Evolutionary conservation across 1,284 basidiomycete genomes (phyloP), one percentile per base, ranked within the genome.

Genomic region (Moesziomyces sp.): DNA sequence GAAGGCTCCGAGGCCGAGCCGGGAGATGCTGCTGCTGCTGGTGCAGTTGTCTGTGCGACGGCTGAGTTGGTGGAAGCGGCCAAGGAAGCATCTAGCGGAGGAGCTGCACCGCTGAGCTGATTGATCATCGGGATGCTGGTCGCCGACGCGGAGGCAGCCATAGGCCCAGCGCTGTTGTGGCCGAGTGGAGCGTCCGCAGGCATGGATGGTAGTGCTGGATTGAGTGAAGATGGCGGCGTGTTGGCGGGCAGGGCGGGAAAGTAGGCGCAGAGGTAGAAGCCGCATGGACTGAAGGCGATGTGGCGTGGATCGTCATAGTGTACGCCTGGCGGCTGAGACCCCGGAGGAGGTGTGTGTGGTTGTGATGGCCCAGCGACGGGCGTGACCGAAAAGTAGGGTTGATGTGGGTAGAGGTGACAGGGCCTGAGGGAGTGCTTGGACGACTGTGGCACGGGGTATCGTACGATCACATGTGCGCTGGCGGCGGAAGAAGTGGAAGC

Each of bases 271-370:
- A 75, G 59, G 42, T 64, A 67, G 58, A 58, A 75, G 19, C 73
- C 73, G 50, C 73, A 75, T 2, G 59, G 68, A 51, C 73, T 75
- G 58, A 75, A 75, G 10, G 59, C 56, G 49, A 75, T 71, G 42
- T 60, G 46, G 42, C 21, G 52, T 5, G 72, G 66, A 45, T 70
- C 72, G 40, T 49, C 56, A 21, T 61, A 69, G 38, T 38, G 38
- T 19, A 42, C 45, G 5, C 50, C n/a, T 8, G 11, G 21, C 8
- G 13, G 7, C 3, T 30, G 33, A n/a, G 14, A n/a, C 35, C 19
- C 21, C 21, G 18, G 38, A 11, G 28, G 44, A 19, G 26, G 43
- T 1, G 26, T 23, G 18, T 33, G 54, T 16, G 40, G 45, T 10
- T 60, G 61, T 18, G 67, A 64, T 4, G 57, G 33, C 11, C 28